Evolutionary conservation across 768 basidiomycete species (phyloP).

Genomic region (Lactarius sanguifluus): DNA sequence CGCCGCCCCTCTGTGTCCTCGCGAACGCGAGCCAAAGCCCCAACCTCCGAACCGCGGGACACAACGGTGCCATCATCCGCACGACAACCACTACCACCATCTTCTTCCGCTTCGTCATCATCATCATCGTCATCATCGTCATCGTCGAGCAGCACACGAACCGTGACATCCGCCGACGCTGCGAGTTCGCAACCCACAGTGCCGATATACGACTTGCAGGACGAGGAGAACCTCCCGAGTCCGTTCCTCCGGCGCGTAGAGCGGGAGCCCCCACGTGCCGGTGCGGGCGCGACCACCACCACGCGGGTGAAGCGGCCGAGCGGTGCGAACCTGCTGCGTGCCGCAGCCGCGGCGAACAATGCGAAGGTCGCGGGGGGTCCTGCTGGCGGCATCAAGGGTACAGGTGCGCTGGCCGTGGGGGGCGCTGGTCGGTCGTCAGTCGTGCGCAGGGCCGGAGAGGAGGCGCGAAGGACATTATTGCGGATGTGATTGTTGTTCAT

Average conservation of each 20-base stretch:
- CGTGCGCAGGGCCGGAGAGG: constrained; percentile 49
- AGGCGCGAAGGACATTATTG: constrained; percentile 48
- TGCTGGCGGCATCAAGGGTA: not conserved
- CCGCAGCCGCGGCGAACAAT: constrained; percentile 57
- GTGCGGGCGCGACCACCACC: constrained; percentile 23
- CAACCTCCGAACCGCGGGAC: constrained; percentile 1
- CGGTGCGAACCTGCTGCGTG: constrained; percentile 54
- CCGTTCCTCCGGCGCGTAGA: constrained; percentile 71
- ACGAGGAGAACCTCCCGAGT: constrained; percentile 84
- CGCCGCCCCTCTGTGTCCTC: constrained; percentile 33
- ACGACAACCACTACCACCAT: not conserved
- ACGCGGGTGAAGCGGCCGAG: constrained; percentile 45
- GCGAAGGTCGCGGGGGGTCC: constrained; percentile 36
- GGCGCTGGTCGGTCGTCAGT: constrained; percentile 33
- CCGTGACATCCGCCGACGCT: not conserved
- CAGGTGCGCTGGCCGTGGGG: not conserved
- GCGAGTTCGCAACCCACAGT: not conserved
- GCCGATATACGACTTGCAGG: constrained; percentile 57
- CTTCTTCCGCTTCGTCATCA: constrained; percentile 26
- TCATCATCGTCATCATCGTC: not conserved
- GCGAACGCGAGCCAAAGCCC: constrained; percentile 8
- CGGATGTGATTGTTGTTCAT: constrained; percentile 33
- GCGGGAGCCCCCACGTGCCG: constrained; percentile 34
- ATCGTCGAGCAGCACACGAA: constrained; percentile 10
- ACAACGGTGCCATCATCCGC: constrained; percentile 20